phyloP scores from a whole-genome alignment of 768 basidiomycete genomes.

The Collybia mongolica region DNA sequence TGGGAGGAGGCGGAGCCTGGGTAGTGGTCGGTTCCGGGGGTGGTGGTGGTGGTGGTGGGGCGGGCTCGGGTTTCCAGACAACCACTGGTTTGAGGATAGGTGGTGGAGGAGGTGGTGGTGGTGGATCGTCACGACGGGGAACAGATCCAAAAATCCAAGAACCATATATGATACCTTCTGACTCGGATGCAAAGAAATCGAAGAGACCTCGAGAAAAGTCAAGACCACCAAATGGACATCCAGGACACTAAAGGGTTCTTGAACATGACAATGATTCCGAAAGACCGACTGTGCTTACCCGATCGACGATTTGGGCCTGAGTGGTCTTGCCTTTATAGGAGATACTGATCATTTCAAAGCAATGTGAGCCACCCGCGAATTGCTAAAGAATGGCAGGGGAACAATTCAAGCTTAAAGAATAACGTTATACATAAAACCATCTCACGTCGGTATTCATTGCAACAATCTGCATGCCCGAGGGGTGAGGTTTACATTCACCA shows the following conservation, averaged over 20 bases:
- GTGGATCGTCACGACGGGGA: conserved; percentile 12
- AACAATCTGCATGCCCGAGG: conserved; percentile 42
- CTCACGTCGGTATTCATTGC: conserved; percentile 16
- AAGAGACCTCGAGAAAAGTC: conserved; percentile 57
- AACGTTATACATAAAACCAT: no score
- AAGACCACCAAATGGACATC: conserved; percentile 49
- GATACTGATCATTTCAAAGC: conserved; percentile 55
- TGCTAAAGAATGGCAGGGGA: conserved; percentile 8
- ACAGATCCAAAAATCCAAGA: conserved; percentile 36
- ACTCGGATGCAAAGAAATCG: conserved; percentile 37
- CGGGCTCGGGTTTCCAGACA: no score
- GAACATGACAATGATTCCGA: no score
- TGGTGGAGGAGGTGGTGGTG: conserved; percentile 6
- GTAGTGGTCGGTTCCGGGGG: no score
- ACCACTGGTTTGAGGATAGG: conserved; percentile 9
- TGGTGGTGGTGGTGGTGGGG: no score
- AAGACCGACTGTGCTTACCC: conserved; percentile 28
- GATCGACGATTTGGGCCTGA: conserved; percentile 43
- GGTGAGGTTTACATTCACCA: background rate
- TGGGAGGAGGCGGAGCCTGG: no score
- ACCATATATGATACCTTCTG: conserved; percentile 44
- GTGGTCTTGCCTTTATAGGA: conserved; percentile 46
- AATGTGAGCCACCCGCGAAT: conserved; percentile 28
- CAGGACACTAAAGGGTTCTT: conserved; percentile 38
- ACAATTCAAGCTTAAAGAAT: no score